phyloP scores from a whole-genome alignment of 371 early-diverging fungal genomes.

The Mortierella sp. region DNA sequence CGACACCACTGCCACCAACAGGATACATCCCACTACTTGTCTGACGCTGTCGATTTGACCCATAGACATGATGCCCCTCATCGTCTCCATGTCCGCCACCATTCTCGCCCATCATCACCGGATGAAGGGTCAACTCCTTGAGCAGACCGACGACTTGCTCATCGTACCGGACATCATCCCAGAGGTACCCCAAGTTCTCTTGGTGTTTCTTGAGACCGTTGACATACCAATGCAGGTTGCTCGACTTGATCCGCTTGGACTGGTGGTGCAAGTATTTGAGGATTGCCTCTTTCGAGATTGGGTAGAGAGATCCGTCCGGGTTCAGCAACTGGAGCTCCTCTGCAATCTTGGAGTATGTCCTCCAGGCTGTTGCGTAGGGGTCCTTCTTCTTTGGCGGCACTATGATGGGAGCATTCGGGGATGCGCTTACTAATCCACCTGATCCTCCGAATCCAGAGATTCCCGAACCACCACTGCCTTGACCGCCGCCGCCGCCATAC shows the following conservation, averaged over 20 bases:
- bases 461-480: neutral
- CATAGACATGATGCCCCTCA: slow-evolving; percentile 21
- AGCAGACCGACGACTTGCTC: slow-evolving; percentile 49
- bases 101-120: slow-evolving; percentile 27
- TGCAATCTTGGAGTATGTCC: slow-evolving; percentile 56
- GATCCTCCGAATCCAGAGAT: neutral
- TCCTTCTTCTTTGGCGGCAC: slow-evolving; percentile 49
- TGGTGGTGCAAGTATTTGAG: slow-evolving; percentile 53
- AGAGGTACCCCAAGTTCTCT: slow-evolving; percentile 48
- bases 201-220: slow-evolving; percentile 56
- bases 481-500: neutral
- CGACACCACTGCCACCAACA: neutral
- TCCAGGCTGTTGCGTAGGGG: slow-evolving; percentile 55
- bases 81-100: slow-evolving; percentile 30
- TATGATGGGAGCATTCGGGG: neutral
- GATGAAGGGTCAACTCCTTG: slow-evolving; percentile 51
- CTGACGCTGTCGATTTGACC: slow-evolving; percentile 33
- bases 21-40: slow-evolving; percentile 18
- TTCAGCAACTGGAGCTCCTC: slow-evolving; percentile 46
- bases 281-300: slow-evolving; percentile 53
- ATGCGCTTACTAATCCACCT: neutral
- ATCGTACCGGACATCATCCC: slow-evolving; percentile 55
- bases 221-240: slow-evolving; percentile 55
- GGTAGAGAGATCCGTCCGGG: slow-evolving; percentile 47
- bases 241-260: slow-evolving; percentile 54